A percentile compares a stretch with the other conserved stretches of the same genome.
These are phyloP conservation scores for Choiromyces venosus DNA, from an alignment of 495 filamentous ascomycete genomes.

Conservation along the genomic window DNA sequence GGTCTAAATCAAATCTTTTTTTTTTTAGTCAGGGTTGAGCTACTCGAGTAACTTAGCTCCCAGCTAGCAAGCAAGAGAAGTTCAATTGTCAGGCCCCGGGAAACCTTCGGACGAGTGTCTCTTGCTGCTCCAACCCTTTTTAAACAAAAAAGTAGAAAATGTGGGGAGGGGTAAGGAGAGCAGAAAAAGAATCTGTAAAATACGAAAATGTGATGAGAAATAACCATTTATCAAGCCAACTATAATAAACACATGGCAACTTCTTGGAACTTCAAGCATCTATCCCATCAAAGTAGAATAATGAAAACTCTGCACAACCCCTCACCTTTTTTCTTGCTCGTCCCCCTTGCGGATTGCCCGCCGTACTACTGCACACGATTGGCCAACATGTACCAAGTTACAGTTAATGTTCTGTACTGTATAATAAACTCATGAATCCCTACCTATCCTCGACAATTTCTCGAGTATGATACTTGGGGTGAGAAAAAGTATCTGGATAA, in stretches of 20 bases:
- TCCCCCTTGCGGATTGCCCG: background rate
- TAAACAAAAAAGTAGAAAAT: conserved; percentile 3
- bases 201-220: background rate
- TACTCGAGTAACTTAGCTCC: background rate
- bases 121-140: conserved; percentile 11
- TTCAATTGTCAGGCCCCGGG: conserved; percentile 34
- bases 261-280: background rate
- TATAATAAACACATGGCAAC: background rate
- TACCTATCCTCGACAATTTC: background rate
- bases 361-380: background rate
- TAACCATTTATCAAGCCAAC: background rate
- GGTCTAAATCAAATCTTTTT: background rate
- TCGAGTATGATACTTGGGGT: too few species aligned
- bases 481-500: too few species aligned
- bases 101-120: conserved; percentile 35
- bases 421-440: background rate
- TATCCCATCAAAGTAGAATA: background rate
- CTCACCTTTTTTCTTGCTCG: background rate
- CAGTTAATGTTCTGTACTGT: too few species aligned
- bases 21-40: background rate
- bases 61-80: conserved; percentile 22
- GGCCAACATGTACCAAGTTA: background rate
- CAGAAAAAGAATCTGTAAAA: background rate
- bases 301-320: background rate
- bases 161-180: background rate